Percentiles rank a stretch among this genome's conserved stretches.
Evolutionary conservation across 2,329 filamentous ascomycete genomes (phyloP).

Genomic region (Exophiala aquamarina): DNA sequence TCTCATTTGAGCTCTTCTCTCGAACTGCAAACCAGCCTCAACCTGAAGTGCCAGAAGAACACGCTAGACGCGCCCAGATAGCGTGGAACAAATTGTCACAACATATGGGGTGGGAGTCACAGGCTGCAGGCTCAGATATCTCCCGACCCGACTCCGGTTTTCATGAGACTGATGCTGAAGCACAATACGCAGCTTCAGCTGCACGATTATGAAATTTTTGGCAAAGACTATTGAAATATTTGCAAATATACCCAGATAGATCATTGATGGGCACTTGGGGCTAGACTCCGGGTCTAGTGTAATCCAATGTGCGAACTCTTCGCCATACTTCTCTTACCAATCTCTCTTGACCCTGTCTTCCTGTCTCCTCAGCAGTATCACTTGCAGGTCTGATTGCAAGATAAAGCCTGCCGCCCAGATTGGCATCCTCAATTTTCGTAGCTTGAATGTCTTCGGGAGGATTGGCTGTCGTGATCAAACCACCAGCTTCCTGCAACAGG

Average conservation of each 20-base stretch:
- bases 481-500: slow-evolving; percentile 71
- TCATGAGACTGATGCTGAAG: neutral
- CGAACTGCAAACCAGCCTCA: slow-evolving; percentile 22
- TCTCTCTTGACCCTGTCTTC: slow-evolving; percentile 66
- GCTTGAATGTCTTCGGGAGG: slow-evolving; percentile 60
- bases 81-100: slow-evolving; percentile 22
- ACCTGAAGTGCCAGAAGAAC: slow-evolving; percentile 17
- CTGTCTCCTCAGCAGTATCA: slow-evolving; percentile 60
- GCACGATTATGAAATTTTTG: slow-evolving; percentile 1
- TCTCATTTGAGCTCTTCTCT: slow-evolving; percentile 29
- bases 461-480: slow-evolving; percentile 71
- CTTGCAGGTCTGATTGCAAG: slow-evolving; percentile 71
- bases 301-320: slow-evolving; percentile 65
- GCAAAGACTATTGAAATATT: neutral
- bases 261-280: neutral
- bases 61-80: slow-evolving; percentile 19
- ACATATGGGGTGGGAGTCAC: slow-evolving; percentile 21
- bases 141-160: neutral
- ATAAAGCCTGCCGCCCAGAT: slow-evolving; percentile 68
- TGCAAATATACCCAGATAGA: neutral
- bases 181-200: slow-evolving; percentile 2
- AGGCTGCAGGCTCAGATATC: neutral
- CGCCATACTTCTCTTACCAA: slow-evolving; percentile 72
- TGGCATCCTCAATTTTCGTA: slow-evolving; percentile 48
- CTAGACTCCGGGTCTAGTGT: slow-evolving; percentile 60